Evolutionary conservation across 352 stramenopile genomes (phyloP), one percentile per base, ranked within the genome.

Genomic region (Phytophthora capsici): DNA sequence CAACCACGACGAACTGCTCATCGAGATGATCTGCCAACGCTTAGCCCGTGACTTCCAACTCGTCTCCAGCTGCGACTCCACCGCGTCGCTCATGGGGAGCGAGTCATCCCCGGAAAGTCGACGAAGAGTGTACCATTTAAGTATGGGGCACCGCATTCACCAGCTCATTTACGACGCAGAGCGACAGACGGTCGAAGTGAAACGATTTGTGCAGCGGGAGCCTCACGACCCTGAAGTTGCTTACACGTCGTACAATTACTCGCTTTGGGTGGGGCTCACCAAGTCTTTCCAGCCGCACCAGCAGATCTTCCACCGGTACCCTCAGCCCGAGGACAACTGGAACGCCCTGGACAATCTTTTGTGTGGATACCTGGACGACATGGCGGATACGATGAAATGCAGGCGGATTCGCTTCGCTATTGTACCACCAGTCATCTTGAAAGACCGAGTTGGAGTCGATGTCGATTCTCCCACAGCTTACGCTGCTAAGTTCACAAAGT

Each of bases 11-110:
- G 75, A 95, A 40, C 58, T 95, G 14, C 56, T 92, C 28, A 83
- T 89, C 34, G 84, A 93, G 56, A 95, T 95, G 84, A 86, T 95
- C 7, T 91, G 82, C 48, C 86, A 93, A 64, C 78, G 86, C 6
- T 72, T 95, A 26, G 73, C 83, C 38, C 78, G 81, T 36, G 86
- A 93, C 44, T 95, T 93, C 30, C 86, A 95, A 57, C 74, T 95
- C 16, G 83, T 95, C 1, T 71, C 78, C 3, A 77, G 37, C 52
- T 75, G 60, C 20, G 71, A 78, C 32, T 80, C 71, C 4, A 75
- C 60, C 57, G 59, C 65, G 17, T 67, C 53, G 12, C 51, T 75
- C n/a, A 66, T 66, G 69, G 40, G 61, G 20, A 69, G 54, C 48
- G 40, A 76, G 46, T 37, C 51, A 37, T 56, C 54, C 22, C 30